Conservation (phyloP, 2,329 filamentous ascomycete genomes). For the Phyllosticta citriasiana region DNA sequence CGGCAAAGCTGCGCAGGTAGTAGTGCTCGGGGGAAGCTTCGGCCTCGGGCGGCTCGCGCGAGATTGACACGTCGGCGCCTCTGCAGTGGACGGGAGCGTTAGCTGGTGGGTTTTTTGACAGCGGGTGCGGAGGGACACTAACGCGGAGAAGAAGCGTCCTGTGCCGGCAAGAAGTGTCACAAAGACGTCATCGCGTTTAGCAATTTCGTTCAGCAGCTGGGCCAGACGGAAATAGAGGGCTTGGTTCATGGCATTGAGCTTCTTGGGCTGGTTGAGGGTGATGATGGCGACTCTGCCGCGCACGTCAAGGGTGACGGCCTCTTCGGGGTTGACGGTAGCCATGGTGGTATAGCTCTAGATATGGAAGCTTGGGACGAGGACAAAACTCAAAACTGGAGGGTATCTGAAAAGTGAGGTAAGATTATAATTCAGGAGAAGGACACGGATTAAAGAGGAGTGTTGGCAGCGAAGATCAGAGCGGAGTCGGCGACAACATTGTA, state of each 20-base stretch:
- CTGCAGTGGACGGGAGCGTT: conserved; percentile 34
- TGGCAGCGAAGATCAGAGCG: neutral
- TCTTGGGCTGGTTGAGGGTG: conserved; percentile 73
- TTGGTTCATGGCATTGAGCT: conserved; percentile 73
- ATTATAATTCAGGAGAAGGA: neutral
- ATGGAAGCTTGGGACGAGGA: neutral
- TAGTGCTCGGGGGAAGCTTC: conserved; percentile 37
- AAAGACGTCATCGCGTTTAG: conserved; percentile 65
- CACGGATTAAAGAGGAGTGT: neutral
- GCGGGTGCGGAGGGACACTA: conserved; percentile 24
- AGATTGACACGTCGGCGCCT: conserved; percentile 65
- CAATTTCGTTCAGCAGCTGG: conserved; percentile 64
- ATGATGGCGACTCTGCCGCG: conserved; percentile 67
- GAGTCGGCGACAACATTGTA: neutral
- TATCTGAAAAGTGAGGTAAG: neutral
- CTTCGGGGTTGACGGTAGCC: conserved; percentile 17
- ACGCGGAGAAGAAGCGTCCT: conserved; percentile 82
- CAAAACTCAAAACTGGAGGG: neutral
- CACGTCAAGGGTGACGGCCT: conserved; percentile 51
- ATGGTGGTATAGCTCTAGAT: neutral
- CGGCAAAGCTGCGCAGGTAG: conserved; percentile 62
- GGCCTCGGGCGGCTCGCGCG: conserved; percentile 29
- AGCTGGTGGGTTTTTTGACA: neutral
- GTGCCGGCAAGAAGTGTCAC: conserved; percentile 78
- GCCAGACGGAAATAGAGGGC: conserved; percentile 70